These are phyloP conservation scores for Umbilicus rupestris DNA, from an alignment of 164 flowering plant species.

Conservation along the genomic window DNA sequence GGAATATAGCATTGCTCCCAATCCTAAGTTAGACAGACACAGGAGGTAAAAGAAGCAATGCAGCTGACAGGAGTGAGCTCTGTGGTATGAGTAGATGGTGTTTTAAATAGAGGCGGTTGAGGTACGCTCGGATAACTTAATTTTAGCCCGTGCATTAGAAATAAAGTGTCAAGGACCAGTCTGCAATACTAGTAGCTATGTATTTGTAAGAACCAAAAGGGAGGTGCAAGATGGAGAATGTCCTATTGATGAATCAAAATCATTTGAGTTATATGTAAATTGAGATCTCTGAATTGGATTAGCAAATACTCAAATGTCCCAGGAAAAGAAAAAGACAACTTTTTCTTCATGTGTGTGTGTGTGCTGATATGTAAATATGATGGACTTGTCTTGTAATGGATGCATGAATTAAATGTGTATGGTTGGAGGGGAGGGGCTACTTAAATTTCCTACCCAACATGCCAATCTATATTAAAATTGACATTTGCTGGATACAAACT, in stretches of 20 bases:
- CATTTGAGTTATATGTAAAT: neutral
- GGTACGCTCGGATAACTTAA: neutral
- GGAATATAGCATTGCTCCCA: neutral
- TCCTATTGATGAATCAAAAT: neutral
- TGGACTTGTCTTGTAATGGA: neutral
- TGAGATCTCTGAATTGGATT: conserved; percentile 1
- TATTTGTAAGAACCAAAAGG: neutral
- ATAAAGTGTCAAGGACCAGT: neutral
- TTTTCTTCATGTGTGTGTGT: neutral
- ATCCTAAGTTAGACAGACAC: neutral
- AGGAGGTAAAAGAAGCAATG: neutral
- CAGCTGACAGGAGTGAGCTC: conserved; percentile 1
- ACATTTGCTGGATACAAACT: neutral
- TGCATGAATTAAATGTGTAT: neutral
- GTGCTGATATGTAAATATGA: neutral
- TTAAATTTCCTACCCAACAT: neutral
- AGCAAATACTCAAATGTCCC: neutral
- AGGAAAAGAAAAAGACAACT: neutral
- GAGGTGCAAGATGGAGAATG: neutral
- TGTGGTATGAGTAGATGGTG: neutral
- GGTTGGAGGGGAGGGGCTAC: neutral
- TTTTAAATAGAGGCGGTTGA: conserved; percentile 2
- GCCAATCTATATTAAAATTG: neutral
- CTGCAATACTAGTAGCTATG: neutral
- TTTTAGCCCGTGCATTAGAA: neutral